A percentile compares a stretch with the other conserved stretches of the same genome.
Evolutionary conservation across 2,329 filamentous ascomycete species (phyloP).

Genomic region (Huntiella bhutanensis): DNA sequence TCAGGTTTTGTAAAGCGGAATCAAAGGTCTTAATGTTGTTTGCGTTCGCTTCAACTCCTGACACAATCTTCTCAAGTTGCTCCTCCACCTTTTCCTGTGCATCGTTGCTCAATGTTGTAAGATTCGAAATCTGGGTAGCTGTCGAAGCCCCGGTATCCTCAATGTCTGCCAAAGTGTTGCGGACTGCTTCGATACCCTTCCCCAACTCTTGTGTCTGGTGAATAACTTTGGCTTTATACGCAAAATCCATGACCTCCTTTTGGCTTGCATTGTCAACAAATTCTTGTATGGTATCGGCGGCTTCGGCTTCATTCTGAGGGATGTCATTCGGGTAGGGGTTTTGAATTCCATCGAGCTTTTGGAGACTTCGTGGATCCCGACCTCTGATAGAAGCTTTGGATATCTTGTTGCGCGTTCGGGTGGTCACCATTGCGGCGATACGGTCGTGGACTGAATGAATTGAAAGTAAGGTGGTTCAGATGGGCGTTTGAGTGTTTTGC

Average conservation of each 20-base stretch:
- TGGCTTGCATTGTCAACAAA: constrained; percentile 6
- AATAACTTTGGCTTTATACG: constrained; percentile 10
- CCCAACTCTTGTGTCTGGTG: constrained; percentile 4
- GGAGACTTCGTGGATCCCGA: too few relatives aligned
- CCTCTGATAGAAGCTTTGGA: too few relatives aligned
- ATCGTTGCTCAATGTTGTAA: neutral
- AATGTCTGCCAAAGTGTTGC: constrained; percentile 7
- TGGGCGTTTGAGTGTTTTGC: too few relatives aligned
- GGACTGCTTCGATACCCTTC: constrained; percentile 4
- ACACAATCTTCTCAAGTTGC: constrained; percentile 5
- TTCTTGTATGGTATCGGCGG: constrained; percentile 1
- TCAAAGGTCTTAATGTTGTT: constrained; percentile 8
- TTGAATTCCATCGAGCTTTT: neutral
- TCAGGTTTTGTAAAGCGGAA: constrained; percentile 1
- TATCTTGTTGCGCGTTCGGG: too few relatives aligned
- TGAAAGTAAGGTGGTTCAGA: too few relatives aligned
- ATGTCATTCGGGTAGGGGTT: constrained; percentile 1
- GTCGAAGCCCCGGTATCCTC: constrained; percentile 7
- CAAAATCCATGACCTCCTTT: constrained; percentile 6
- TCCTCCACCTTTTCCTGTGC: constrained; percentile 2
- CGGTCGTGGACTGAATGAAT: too few relatives aligned
- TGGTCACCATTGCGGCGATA: too few relatives aligned
- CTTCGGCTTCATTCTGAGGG: neutral
- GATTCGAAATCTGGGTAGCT: constrained; percentile 5
- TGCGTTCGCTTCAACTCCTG: neutral